These are phyloP conservation scores for Blastobotrys illinoisensis DNA, from an alignment of 1,139 yeast species.

Conservation along the genomic window DNA sequence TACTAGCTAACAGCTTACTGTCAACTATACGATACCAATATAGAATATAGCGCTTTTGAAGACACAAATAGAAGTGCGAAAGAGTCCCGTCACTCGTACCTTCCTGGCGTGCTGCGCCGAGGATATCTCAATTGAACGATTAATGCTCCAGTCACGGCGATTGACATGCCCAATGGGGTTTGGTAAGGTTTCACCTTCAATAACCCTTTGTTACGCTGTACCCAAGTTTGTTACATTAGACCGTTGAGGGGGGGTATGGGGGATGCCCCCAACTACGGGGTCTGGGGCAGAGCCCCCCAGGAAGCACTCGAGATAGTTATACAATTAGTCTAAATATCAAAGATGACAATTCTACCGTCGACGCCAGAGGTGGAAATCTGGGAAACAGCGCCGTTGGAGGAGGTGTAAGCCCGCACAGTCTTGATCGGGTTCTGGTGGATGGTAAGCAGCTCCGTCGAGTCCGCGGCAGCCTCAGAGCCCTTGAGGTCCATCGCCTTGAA, in stretches of 20 bases:
- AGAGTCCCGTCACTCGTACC: no score
- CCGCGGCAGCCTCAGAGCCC: conserved; percentile 59
- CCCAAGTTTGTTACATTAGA: background rate
- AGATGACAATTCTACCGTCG: conserved; percentile 86
- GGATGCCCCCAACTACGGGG: background rate
- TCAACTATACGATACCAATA: no score
- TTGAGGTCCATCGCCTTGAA: conserved; percentile 93
- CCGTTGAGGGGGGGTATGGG: background rate
- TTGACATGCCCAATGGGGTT: no score
- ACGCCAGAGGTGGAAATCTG: conserved; percentile 71
- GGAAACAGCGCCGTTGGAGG: conserved; percentile 39
- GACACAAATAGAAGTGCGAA: no score
- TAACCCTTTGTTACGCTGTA: no score
- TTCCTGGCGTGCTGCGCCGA: no score
- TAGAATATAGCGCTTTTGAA: no score
- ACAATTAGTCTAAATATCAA: conserved; percentile 16
- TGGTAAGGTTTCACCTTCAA: no score
- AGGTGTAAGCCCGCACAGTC: conserved; percentile 48
- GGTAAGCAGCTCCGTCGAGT: conserved; percentile 55
- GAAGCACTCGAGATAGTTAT: background rate
- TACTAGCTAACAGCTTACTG: no score
- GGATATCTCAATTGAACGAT: no score
- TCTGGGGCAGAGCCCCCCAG: background rate
- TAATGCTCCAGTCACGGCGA: no score
- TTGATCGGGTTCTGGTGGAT: conserved; percentile 90